phyloP scores from a whole-genome alignment of 305 asterid species.

The Stenogyne calaminthoides region DNA sequence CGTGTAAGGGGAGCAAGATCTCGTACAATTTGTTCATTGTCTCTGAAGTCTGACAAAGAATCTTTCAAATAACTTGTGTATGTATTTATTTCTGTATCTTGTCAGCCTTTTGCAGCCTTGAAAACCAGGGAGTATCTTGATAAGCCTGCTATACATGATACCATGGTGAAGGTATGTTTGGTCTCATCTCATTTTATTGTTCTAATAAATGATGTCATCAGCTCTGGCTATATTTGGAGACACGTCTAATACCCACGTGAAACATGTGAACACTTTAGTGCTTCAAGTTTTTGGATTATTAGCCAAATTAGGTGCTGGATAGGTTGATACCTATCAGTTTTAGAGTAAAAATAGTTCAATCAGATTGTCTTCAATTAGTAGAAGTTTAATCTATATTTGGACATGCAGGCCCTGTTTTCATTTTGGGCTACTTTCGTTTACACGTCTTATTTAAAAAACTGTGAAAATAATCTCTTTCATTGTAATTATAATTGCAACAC shows the following conservation, averaged over 20 bases:
- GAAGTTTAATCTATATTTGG: slow-evolving; percentile 22
- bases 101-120: slow-evolving; percentile 95
- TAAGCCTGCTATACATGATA: slow-evolving; percentile 93
- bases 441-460: slow-evolving; percentile 24
- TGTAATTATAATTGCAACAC: slow-evolving; percentile 1
- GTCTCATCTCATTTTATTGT: neutral
- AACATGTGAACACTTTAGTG: neutral
- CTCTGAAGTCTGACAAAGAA: slow-evolving; percentile 17
- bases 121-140: slow-evolving; percentile 97
- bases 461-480: slow-evolving; percentile 2
- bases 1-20: slow-evolving; percentile 53
- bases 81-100: slow-evolving; percentile 27
- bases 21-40: slow-evolving; percentile 11
- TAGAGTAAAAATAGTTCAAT: too few species aligned
- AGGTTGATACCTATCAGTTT: too few species aligned
- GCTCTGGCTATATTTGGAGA: neutral
- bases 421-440: neutral
- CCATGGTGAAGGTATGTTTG: slow-evolving; percentile 60
- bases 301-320: too few species aligned
- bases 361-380: neutral
- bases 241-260: neutral
- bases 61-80: slow-evolving; percentile 25
- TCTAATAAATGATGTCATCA: slow-evolving; percentile 21
- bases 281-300: slow-evolving; percentile 14
- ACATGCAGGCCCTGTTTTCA: slow-evolving; percentile 7